Percentiles rank a stretch among this genome's conserved stretches.
Evolutionary conservation across 2,329 filamentous ascomycete species (phyloP).

Genomic region (Coniella lustricola): DNA sequence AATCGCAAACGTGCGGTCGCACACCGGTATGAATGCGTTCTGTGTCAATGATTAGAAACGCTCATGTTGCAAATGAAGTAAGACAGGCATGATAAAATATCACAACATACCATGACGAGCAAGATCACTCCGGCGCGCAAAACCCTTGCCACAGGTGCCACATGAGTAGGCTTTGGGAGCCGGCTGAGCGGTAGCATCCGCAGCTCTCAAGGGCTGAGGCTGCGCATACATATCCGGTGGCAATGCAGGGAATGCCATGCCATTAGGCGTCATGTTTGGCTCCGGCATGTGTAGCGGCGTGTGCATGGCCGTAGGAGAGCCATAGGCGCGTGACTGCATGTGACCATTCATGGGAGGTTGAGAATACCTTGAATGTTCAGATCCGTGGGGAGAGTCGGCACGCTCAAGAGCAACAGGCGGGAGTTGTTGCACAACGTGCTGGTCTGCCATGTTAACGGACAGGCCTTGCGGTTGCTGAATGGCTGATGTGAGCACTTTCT

Average conservation of each 20-base stretch:
- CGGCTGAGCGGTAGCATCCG: constrained; percentile 24
- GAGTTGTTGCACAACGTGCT: constrained; percentile 19
- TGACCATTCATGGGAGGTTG: constrained; percentile 34
- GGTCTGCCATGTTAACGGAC: constrained; percentile 23
- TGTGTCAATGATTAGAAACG: constrained; percentile 33
- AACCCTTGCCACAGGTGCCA: constrained; percentile 82
- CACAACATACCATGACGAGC: constrained; percentile 65
- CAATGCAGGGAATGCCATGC: constrained; percentile 25
- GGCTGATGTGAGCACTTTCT: constrained; percentile 32
- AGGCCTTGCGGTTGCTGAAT: constrained; percentile 21
- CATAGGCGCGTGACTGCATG: constrained; percentile 40
- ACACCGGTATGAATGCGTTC: constrained; percentile 93
- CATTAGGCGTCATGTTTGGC: constrained; percentile 28
- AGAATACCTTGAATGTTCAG: constrained; percentile 52
- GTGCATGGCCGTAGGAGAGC: constrained; percentile 47
- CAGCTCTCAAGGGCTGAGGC: constrained; percentile 28
- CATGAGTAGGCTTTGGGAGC: constrained; percentile 73
- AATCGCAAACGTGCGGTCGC: constrained; percentile 87
- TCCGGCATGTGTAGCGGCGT: constrained; percentile 40
- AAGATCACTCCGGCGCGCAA: constrained; percentile 88
- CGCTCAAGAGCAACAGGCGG: constrained; percentile 39
- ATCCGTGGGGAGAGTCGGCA: constrained; percentile 51
- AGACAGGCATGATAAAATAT: background rate
- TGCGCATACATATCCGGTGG: constrained; percentile 31
- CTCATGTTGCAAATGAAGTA: background rate